Percentiles rank a stretch among this genome's conserved stretches.
Evolutionary conservation across 768 basidiomycete genomes (phyloP).

Genomic region (Thelephora aurantiotincta): DNA sequence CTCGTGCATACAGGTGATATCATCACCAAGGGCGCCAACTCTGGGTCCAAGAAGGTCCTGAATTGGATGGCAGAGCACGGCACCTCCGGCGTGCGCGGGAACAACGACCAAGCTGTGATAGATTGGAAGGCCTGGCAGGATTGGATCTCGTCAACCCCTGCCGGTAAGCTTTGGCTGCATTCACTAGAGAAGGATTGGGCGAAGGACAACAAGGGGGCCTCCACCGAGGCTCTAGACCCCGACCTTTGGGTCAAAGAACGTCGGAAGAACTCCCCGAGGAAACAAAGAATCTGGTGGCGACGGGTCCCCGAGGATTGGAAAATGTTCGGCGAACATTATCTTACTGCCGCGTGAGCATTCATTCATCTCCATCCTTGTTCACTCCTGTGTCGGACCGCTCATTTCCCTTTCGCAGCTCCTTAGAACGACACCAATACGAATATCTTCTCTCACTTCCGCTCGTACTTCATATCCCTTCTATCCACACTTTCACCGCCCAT

Average conservation of each 20-base stretch:
- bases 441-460: conserved; percentile 71
- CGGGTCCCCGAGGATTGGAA: conserved; percentile 37
- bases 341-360: conserved; percentile 40
- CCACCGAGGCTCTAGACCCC: conserved; percentile 19
- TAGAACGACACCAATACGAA: conserved; percentile 46
- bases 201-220: conserved; percentile 13
- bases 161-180: conserved; percentile 22
- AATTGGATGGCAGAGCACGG: conserved; percentile 44
- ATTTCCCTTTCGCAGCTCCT: conserved; percentile 20
- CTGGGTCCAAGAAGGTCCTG: conserved; percentile 49
- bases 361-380: neutral
- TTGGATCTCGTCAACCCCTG: conserved; percentile 44
- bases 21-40: conserved; percentile 48
- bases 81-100: conserved; percentile 77
- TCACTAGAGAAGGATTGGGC: conserved; percentile 32
- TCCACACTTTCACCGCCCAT: conserved; percentile 70
- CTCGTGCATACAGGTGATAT: conserved; percentile 82
- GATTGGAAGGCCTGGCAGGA: conserved; percentile 84
- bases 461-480: conserved; percentile 55
- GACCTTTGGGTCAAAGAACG: conserved; percentile 25
- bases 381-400: conserved; percentile 2
- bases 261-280: conserved; percentile 13
- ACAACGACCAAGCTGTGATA: conserved; percentile 85
- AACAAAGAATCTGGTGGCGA: conserved; percentile 19
- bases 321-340: conserved; percentile 65